Evolutionary conservation across 306 rosid genomes (phyloP), one percentile per base, ranked within the genome.

Genomic region (Cyamopsis tetragonoloba): DNA sequence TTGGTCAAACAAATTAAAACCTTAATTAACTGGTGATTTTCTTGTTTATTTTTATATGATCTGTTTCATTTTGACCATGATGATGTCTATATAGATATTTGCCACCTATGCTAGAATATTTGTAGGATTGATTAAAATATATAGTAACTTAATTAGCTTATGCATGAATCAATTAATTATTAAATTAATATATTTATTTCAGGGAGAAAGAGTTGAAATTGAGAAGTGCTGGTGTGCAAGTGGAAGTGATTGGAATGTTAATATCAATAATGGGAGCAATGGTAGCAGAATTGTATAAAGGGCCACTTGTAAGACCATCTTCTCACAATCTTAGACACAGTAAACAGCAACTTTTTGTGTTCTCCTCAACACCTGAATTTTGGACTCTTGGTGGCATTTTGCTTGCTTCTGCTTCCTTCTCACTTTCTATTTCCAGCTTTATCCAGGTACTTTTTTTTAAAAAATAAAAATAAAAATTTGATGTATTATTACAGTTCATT

Each of bases 301-400:
- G 98, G 0, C 85, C 89, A 46, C 82, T 79, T 0, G 56, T 87
- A 30, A 62, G 83, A 56, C 77, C 62, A 14, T 79, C 89, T 44
- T 78, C 91, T 26, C 84, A 66, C 66, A 7, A 73, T 46, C 81
- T 82, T 58, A 56, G 47, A 32, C 59, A 46, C 39, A 50, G 68
- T 34, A 79, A 80, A 19, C 79, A 72, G 23, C 79, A 72, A 62
- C 70, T 72, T 54, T 61, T 85, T 12, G 61, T 85, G 17, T 85
- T 85, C 84, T 82, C 92, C 15, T 79, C 91, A 39, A 51, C 75
- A 7, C 83, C 88, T 0, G 95, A 89, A 9, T 82, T 79, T 55
- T 92, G 96, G 96, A 35, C 71, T 76, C 75, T 85, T 37, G 96
- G 95, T 71, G 98, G 98, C 43, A 30, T 81, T 72, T 73, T 89